phyloP scores from a whole-genome alignment of 202 grass and related monocot species.

The Setaria viridis region DNA sequence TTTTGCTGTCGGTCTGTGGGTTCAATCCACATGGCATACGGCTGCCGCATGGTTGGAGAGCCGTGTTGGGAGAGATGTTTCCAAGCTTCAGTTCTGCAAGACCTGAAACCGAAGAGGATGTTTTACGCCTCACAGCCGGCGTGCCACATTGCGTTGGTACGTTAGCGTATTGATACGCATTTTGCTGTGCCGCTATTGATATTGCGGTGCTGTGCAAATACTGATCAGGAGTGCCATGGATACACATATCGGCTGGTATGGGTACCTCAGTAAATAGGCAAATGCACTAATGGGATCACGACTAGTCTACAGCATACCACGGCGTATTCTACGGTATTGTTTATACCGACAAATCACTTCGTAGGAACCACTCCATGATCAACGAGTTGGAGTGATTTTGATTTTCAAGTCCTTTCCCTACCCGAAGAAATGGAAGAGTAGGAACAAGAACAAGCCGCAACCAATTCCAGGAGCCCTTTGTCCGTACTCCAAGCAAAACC shows the following conservation, averaged over 20 bases:
- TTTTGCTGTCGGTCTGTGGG: not conserved
- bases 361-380: not conserved
- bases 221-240: not conserved
- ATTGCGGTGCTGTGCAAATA: not conserved
- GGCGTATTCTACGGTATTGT: not conserved
- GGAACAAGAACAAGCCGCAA: not conserved
- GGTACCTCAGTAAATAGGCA: not conserved
- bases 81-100: not conserved
- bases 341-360: not conserved
- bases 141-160: too few species aligned
- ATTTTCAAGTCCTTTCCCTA: too few species aligned
- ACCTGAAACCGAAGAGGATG: not conserved
- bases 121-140: not conserved
- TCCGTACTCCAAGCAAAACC: not conserved
- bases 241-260: not conserved
- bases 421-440: not conserved
- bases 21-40: not conserved
- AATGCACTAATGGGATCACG: not conserved
- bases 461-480: not conserved
- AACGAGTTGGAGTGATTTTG: not conserved
- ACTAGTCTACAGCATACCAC: not conserved
- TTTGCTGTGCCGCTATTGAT: not conserved
- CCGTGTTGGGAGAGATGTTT: not conserved
- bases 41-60: not conserved
- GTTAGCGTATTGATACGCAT: not conserved